Conservation (phyloP, 805 yeast species). For the Pichia californica region DNA sequence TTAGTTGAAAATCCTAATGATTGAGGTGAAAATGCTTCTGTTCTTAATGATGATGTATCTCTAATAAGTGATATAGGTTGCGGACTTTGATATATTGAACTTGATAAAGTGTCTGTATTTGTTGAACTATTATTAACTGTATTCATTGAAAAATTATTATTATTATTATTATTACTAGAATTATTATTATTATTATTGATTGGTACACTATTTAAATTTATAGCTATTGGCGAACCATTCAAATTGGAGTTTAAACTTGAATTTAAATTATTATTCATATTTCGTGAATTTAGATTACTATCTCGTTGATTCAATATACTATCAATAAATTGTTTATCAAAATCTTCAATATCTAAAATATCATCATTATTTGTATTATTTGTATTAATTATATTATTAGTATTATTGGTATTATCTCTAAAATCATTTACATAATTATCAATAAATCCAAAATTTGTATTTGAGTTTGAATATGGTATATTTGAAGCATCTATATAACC, state of each 20-base stretch:
- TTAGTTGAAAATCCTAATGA: conserved; percentile 16
- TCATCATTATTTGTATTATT: not conserved
- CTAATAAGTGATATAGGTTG: not conserved
- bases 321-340: not conserved
- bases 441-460: too few relatives aligned
- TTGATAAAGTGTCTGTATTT: not conserved
- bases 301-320: too few relatives aligned
- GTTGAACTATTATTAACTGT: conserved; percentile 1
- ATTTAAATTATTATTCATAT: too few relatives aligned
- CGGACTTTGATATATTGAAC: conserved; percentile 2
- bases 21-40: conserved; percentile 25
- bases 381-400: too few relatives aligned
- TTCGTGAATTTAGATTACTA: too few relatives aligned
- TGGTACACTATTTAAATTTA: not conserved
- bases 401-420: too few relatives aligned
- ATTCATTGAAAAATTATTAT: not conserved
- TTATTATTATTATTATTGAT: not conserved
- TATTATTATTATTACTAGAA: not conserved
- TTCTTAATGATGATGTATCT: conserved; percentile 1
- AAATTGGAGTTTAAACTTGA: too few relatives aligned
- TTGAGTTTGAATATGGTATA: too few relatives aligned
- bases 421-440: too few relatives aligned
- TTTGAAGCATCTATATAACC: too few relatives aligned
- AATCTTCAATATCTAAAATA: not conserved
- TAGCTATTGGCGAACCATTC: too few relatives aligned